Conservation (phyloP, 176 grass and related monocot species). For the Lolium perenne region DNA sequence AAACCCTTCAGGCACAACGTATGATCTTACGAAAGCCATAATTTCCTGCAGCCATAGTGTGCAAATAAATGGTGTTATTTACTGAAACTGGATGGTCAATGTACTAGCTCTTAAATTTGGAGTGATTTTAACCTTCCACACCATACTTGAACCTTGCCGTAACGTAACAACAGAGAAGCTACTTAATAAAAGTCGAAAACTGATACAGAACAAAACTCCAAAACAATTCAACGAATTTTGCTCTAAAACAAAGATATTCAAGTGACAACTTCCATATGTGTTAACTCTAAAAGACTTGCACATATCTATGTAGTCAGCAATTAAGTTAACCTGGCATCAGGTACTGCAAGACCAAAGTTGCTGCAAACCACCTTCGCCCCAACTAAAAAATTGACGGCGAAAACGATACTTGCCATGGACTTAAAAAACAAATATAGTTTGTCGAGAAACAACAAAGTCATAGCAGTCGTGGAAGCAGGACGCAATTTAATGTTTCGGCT, state of each 20-base stretch:
- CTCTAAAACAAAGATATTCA: neutral
- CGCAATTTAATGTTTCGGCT: slow-evolving; percentile 5
- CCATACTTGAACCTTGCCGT: neutral
- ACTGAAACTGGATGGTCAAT: neutral
- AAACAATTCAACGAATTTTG: neutral
- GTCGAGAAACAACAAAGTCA: neutral
- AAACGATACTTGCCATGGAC: neutral
- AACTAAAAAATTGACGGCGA: neutral
- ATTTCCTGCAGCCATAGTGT: slow-evolving; percentile 74
- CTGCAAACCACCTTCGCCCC: neutral
- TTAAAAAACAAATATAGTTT: neutral
- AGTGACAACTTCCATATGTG: neutral
- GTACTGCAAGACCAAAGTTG: neutral
- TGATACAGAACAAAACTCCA: neutral
- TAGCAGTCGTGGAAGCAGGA: slow-evolving; percentile 4
- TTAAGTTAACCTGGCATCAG: neutral
- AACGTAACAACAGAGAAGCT: neutral
- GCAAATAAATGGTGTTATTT: neutral
- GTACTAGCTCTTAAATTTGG: neutral
- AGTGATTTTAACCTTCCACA: slow-evolving; percentile 7
- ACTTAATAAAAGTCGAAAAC: neutral
- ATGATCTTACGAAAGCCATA: slow-evolving; percentile 91
- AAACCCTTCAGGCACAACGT: slow-evolving; percentile 98
- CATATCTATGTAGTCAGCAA: neutral
- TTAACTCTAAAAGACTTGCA: neutral